Base-by-base conservation (phyloP, 2,329 filamentous ascomycete species). In the Boeremia lycopersici region DNA sequence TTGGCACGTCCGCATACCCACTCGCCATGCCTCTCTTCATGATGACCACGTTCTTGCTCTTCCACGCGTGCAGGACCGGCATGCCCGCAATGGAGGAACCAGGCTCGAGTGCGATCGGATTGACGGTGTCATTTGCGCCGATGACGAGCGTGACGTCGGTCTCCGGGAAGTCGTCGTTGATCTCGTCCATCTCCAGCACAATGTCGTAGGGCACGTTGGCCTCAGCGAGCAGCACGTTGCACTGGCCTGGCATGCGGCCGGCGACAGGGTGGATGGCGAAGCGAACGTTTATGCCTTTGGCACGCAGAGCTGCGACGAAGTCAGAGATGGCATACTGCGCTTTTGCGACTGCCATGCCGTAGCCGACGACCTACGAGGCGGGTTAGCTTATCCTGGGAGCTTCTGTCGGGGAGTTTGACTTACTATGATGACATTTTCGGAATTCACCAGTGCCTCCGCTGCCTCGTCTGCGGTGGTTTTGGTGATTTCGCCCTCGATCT, bases 331-430 rank as follows among this genome's bases (percentile, higher is more conserved):
- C 90, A 70, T 96, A 96, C 75, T 96, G 92, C 3, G 92, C 91
- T 75, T 96, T 96, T 8, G 92, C 91, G 1, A 96, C 91, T 0
- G 92, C 92, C 92, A 96, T 96, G 47, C 92, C 92, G 65, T 96
- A 96, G 1, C 92, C 92, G 5, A 96, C 91, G 1, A 93, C 73
- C 69, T 71, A 29, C 12, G 26, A 8, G 1, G 19, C 28, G 41
- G 17, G 62, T 62, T 44, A 56, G 31, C 17, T 31, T 10, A 0
- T 17, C 4, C 4, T 26, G 0, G 0, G 29, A 26, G 4, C 0
- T 10, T 39, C 2, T 17, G 11, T 11, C n/a, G 38, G 13, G 30
- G n/a, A 12, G 13, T 0, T 26, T 25, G 8, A 62, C 69, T 64
- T 61, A 81, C 87, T 48, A 96, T 92, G 65, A 96, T 95, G 51